phyloP scores from a whole-genome alignment of 148 eudicot genomes.

The Pharnaceum exiguum region DNA sequence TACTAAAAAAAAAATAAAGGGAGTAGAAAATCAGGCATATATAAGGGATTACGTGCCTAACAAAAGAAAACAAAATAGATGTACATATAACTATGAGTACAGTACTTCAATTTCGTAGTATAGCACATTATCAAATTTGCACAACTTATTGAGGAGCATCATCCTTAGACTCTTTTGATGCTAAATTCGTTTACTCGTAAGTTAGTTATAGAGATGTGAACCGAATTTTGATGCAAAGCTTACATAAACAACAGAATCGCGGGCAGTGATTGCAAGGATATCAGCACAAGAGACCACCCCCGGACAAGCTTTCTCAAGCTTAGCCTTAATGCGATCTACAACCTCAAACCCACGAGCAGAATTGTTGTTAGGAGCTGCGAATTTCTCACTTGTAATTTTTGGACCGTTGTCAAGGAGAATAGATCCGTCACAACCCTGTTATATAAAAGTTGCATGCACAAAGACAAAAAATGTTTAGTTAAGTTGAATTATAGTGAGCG shows the following conservation, averaged over 20 bases:
- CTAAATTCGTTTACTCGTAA: neutral
- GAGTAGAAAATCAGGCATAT: neutral
- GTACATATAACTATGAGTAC: neutral
- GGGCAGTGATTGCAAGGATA: slow-evolving; percentile 47
- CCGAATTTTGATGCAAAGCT: neutral
- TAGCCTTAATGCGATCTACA: slow-evolving; percentile 36
- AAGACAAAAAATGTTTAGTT: neutral
- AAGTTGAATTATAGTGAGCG: no score
- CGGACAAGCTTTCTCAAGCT: slow-evolving; percentile 37
- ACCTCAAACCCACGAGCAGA: slow-evolving; percentile 53
- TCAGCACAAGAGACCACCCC: slow-evolving; percentile 56
- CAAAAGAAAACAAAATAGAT: neutral
- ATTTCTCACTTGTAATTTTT: slow-evolving; percentile 41
- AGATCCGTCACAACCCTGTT: slow-evolving; percentile 64
- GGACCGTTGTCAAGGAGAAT: slow-evolving; percentile 35
- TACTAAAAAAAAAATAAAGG: slow-evolving; percentile 14
- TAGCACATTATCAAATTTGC: no score
- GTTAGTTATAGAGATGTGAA: neutral
- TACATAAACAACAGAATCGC: slow-evolving; percentile 38
- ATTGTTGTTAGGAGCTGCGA: slow-evolving; percentile 32
- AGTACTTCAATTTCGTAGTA: no score
- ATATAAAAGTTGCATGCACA: neutral
- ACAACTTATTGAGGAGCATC: no score
- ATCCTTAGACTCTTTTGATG: no score
- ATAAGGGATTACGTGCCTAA: neutral